Evolutionary conservation across 2,329 filamentous ascomycete genomes (phyloP).

Genomic region (Colletotrichum sp.): DNA sequence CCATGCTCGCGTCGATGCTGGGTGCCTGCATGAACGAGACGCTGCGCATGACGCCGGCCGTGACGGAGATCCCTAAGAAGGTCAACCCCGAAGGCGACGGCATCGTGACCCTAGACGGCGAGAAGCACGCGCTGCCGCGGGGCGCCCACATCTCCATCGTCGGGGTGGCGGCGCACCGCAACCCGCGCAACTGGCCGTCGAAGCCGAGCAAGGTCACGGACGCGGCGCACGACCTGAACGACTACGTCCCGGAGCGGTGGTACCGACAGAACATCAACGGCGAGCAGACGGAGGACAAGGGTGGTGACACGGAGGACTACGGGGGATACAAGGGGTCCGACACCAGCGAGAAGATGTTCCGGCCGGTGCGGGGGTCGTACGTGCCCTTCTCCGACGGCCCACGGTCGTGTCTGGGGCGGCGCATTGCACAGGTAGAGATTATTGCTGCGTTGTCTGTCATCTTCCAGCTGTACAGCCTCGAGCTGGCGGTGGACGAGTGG

Average conservation of each 20-base stretch:
- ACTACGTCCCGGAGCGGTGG: slow-evolving; percentile 78
- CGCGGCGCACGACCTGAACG: slow-evolving; percentile 61
- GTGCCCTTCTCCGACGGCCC: slow-evolving; percentile 65
- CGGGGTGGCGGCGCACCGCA: slow-evolving; percentile 64
- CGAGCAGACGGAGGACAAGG: slow-evolving; percentile 26
- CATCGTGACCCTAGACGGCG: slow-evolving; percentile 62
- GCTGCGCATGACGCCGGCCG: slow-evolving; percentile 74
- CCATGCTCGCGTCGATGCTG: slow-evolving; percentile 71
- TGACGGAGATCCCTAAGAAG: slow-evolving; percentile 74
- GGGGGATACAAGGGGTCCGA: slow-evolving; percentile 65
- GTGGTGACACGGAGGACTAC: slow-evolving; percentile 48
- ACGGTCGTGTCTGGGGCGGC: slow-evolving; percentile 61
- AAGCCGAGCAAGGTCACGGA: slow-evolving; percentile 47
- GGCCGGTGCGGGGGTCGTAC: slow-evolving; percentile 60
- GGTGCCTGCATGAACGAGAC: slow-evolving; percentile 82
- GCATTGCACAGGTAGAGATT: slow-evolving; percentile 65
- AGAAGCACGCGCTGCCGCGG: slow-evolving; percentile 61
- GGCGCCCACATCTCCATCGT: slow-evolving; percentile 60
- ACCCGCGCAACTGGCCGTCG: slow-evolving; percentile 76
- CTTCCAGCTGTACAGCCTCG: slow-evolving; percentile 67
- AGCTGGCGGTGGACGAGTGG: slow-evolving; percentile 71
- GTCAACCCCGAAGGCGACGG: slow-evolving; percentile 56
- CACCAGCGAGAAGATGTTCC: slow-evolving; percentile 66
- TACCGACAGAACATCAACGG: slow-evolving; percentile 44
- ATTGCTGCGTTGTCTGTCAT: slow-evolving; percentile 59